These are phyloP conservation scores for Kodamaea sp. DNA, from an alignment of 1,139 yeast species.

Conservation along the genomic window DNA sequence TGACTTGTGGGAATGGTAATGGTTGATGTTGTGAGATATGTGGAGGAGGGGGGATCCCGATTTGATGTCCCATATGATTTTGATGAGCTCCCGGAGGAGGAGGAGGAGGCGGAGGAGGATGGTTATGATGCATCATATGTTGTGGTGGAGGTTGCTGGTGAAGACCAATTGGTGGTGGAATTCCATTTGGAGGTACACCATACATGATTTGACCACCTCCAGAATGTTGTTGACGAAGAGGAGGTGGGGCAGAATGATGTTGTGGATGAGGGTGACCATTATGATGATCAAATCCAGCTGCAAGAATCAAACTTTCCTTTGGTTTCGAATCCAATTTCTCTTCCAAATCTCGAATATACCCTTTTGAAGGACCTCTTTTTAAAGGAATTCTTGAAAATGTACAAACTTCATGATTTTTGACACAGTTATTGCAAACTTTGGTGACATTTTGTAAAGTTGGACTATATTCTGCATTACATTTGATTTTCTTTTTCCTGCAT, in stretches of 20 bases:
- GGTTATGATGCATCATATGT: constrained; percentile 2
- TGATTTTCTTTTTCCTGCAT: constrained; percentile 60
- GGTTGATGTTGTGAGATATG: constrained; percentile 14
- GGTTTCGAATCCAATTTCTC: constrained; percentile 24
- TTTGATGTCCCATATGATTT: constrained; percentile 1
- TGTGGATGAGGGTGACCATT: background rate
- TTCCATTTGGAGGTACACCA: too few species aligned
- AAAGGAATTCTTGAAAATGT: constrained; percentile 65
- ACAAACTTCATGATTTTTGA: constrained; percentile 51
- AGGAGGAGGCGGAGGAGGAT: constrained; percentile 3
- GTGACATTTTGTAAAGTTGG: constrained; percentile 40
- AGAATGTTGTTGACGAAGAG: background rate
- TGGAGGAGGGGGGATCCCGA: constrained; percentile 3
- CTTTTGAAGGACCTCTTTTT: constrained; percentile 77
- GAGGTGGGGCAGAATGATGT: background rate
- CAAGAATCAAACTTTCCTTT: background rate
- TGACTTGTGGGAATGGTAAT: constrained; percentile 17
- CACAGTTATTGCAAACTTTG: constrained; percentile 55
- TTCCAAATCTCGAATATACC: constrained; percentile 48
- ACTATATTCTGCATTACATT: constrained; percentile 57
- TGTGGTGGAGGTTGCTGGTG: background rate
- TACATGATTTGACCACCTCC: too few species aligned
- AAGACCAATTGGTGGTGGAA: too few species aligned
- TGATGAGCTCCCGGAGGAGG: constrained; percentile 1
- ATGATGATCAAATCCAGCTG: too few species aligned